A percentile compares a stretch with the other conserved stretches of the same genome.
These are phyloP conservation scores for Orbilia javanica DNA, from an alignment of 2,329 filamentous ascomycete genomes.

Conservation along the genomic window DNA sequence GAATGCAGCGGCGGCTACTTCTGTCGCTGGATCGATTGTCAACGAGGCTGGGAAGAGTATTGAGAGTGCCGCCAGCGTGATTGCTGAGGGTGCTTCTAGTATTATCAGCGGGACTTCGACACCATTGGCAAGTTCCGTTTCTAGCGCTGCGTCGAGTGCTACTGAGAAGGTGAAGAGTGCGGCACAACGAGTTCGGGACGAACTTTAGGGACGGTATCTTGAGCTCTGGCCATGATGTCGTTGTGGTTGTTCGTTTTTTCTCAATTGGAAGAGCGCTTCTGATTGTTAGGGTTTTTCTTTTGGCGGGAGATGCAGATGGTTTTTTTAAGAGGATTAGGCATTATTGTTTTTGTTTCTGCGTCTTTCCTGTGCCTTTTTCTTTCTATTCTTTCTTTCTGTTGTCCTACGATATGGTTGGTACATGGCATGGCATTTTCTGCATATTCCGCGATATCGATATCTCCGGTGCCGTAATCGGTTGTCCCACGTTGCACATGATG, in stretches of 20 bases:
- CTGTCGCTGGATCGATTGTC: slow-evolving; percentile 35
- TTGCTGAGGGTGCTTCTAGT: slow-evolving; percentile 49
- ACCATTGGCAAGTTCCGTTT: slow-evolving; percentile 56
- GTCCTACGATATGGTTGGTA: background rate
- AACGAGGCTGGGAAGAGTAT: slow-evolving; percentile 45
- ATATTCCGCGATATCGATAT: background rate
- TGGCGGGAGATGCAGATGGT: background rate
- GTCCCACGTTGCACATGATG: slow-evolving; percentile 12
- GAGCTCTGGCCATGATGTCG: slow-evolving; percentile 10
- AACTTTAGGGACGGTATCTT: slow-evolving; percentile 59
- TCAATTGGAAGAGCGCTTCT: slow-evolving; percentile 6
- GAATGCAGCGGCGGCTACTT: slow-evolving; percentile 39
- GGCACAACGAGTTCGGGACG: slow-evolving; percentile 59
- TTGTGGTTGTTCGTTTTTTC: slow-evolving; percentile 4
- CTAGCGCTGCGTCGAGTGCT: slow-evolving; percentile 63
- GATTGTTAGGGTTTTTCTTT: slow-evolving; percentile 32
- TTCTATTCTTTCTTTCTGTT: background rate
- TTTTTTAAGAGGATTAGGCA: background rate
- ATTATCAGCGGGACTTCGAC: slow-evolving; percentile 43
- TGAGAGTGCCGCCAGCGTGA: slow-evolving; percentile 42
- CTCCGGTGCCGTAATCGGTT: slow-evolving; percentile 12
- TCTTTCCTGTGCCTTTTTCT: slow-evolving; percentile 38
- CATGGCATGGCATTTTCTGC: background rate
- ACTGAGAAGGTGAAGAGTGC: slow-evolving; percentile 64
- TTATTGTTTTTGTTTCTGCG: background rate